Conservation (phyloP, 2,329 filamentous ascomycete genomes). For the Penicillium sp. region DNA sequence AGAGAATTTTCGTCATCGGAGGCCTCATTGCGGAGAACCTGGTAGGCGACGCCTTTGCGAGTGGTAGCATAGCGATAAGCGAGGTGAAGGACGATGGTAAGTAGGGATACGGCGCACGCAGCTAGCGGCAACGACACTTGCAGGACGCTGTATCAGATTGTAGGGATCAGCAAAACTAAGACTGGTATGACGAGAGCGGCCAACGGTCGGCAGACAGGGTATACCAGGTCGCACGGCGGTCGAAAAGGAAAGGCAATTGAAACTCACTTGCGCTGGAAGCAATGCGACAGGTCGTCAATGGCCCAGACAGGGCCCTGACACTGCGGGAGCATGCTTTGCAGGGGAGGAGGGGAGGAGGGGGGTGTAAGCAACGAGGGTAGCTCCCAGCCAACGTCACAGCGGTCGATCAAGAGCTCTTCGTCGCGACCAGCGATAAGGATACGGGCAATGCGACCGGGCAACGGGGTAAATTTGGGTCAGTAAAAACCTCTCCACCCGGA, state of each 20-base stretch:
- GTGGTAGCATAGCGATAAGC: constrained; percentile 60
- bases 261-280: constrained; percentile 64
- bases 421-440: constrained; percentile 14
- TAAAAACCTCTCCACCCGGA: constrained; percentile 11
- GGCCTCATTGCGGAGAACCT: constrained; percentile 44
- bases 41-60: constrained; percentile 65
- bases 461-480: not conserved
- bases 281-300: constrained; percentile 66
- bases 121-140: constrained; percentile 79
- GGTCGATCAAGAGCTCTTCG: constrained; percentile 15
- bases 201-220: not conserved
- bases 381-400: constrained; percentile 17
- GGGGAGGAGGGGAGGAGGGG: constrained; percentile 19
- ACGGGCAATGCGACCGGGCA: constrained; percentile 17
- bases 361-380: constrained; percentile 21
- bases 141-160: constrained; percentile 66
- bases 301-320: constrained; percentile 66
- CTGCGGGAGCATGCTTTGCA: constrained; percentile 58
- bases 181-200: not conserved
- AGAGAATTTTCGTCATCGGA: constrained; percentile 54
- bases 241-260: not conserved
- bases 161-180: constrained; percentile 21
- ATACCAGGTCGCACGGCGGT: constrained; percentile 8
- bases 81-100: constrained; percentile 67
- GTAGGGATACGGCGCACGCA: constrained; percentile 71